phyloP scores from a whole-genome alignment of 2,329 filamentous ascomycete species.

The Bimuria novae-zelandiae region DNA sequence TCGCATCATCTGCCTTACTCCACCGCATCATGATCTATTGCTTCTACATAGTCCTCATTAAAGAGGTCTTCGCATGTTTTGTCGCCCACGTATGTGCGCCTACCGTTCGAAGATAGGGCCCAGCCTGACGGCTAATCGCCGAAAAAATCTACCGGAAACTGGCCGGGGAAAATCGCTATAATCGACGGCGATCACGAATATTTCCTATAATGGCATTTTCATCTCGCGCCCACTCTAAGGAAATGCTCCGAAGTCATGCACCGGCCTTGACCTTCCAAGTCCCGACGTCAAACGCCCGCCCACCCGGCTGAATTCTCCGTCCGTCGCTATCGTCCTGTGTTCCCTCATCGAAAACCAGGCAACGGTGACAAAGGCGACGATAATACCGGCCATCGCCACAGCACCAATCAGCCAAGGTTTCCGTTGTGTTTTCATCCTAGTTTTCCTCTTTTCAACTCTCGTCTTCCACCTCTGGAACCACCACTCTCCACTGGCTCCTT shows the following conservation, averaged over 20 bases:
- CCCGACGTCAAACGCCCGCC: no score
- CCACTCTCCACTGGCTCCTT: conserved; percentile 1
- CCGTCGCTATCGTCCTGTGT: background rate
- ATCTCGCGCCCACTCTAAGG: background rate
- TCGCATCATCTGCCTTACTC: background rate
- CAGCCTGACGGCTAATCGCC: background rate
- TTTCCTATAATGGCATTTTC: background rate
- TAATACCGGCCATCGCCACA: background rate
- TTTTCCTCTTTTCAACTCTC: conserved; percentile 11
- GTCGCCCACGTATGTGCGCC: background rate
- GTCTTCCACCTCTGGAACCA: conserved; percentile 13
- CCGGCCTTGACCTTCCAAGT: background rate
- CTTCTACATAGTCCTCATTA: background rate
- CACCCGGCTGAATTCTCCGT: background rate
- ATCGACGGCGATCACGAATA: background rate
- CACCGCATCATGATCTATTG: background rate
- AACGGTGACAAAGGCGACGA: background rate
- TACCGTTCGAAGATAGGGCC: background rate
- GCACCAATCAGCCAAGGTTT: conserved; percentile 4
- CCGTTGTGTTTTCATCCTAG: background rate
- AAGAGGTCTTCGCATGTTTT: background rate
- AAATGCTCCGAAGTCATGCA: background rate
- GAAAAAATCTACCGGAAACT: conserved; percentile 1
- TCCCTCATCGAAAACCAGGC: background rate
- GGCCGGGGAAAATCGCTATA: conserved; percentile 3